phyloP scores from a whole-genome alignment of 345 rosid genomes.

The Dipteronia dyeriana region DNA sequence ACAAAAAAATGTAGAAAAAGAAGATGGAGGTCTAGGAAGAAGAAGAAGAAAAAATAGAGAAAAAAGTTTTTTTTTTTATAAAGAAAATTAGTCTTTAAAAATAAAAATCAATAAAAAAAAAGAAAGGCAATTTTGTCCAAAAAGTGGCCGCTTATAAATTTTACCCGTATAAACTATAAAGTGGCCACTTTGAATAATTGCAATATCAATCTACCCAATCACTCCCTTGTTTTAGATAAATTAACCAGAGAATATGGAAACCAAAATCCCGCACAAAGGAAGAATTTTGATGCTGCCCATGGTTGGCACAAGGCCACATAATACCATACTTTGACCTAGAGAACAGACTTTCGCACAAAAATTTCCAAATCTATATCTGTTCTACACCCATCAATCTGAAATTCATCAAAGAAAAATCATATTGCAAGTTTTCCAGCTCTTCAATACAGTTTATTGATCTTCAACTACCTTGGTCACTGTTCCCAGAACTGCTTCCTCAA shows the following conservation, averaged over 20 bases:
- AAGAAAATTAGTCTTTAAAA: too few species aligned
- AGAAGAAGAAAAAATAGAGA: too few species aligned
- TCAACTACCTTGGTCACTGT: slow-evolving; percentile 31
- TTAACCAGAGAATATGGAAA: not conserved
- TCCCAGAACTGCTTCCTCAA: slow-evolving; percentile 24
- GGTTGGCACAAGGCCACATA: slow-evolving; percentile 46
- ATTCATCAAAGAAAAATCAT: slow-evolving; percentile 8
- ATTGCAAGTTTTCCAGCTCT: not conserved
- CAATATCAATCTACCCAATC: not conserved
- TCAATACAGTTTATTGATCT: slow-evolving; percentile 32
- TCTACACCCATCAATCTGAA: slow-evolving; percentile 37
- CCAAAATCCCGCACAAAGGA: not conserved
- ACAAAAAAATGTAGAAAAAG: too few species aligned
- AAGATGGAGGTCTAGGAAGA: too few species aligned
- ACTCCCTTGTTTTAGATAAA: not conserved
- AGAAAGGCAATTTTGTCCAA: too few species aligned
- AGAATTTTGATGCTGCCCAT: slow-evolving; percentile 41
- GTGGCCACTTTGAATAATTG: not conserved
- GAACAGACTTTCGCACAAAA: slow-evolving; percentile 24
- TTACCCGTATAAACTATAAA: too few species aligned
- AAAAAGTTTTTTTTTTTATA: too few species aligned
- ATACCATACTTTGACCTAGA: slow-evolving; percentile 39
- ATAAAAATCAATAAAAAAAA: too few species aligned
- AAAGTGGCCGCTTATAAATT: too few species aligned
- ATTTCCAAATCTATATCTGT: slow-evolving; percentile 29